Evolutionary conservation across 805 yeast species (phyloP).

Genomic region (Diddensiella transvaalensis): DNA sequence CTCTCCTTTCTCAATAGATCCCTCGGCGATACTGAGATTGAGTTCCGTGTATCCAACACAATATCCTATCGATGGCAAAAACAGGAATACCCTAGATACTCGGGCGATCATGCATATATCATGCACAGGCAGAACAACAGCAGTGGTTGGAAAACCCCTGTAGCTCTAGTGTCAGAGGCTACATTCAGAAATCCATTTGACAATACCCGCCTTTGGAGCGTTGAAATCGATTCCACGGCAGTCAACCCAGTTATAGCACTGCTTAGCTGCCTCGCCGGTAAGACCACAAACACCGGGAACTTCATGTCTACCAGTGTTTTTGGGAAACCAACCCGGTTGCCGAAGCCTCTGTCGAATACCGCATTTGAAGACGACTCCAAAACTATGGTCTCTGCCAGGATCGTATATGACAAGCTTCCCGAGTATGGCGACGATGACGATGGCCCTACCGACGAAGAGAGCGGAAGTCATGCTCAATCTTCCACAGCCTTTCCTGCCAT

Average conservation of each 20-base stretch:
- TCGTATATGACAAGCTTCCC: neutral
- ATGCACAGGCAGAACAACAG: conserved; percentile 21
- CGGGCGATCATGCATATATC: conserved; percentile 13
- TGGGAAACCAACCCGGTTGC: conserved; percentile 7
- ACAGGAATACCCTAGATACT: conserved; percentile 12
- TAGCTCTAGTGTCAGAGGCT: conserved; percentile 19
- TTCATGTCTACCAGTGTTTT: conserved; percentile 5
- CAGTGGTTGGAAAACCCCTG: conserved; percentile 13
- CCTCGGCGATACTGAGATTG: neutral
- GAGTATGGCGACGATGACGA: conserved; percentile 6
- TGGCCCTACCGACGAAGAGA: conserved; percentile 2
- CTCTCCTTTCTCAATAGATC: conserved; percentile 7
- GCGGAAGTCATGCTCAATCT: too few species aligned
- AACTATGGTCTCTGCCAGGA: neutral
- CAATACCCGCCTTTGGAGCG: conserved; percentile 20
- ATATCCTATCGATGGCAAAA: conserved; percentile 14
- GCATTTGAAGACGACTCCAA: conserved; percentile 10
- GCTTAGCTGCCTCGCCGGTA: conserved; percentile 27
- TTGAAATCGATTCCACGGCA: conserved; percentile 26
- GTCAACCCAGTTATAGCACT: conserved; percentile 25
- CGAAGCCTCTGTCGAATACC: conserved; percentile 12
- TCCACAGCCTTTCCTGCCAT: neutral
- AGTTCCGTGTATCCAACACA: conserved; percentile 3
- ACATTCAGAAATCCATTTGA: conserved; percentile 25
- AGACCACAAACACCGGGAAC: conserved; percentile 10